Percentiles rank a stretch among this genome's conserved stretches.
phyloP scores from a whole-genome alignment of 2,329 filamentous ascomycete species.

The Diaporthe longicolla region DNA sequence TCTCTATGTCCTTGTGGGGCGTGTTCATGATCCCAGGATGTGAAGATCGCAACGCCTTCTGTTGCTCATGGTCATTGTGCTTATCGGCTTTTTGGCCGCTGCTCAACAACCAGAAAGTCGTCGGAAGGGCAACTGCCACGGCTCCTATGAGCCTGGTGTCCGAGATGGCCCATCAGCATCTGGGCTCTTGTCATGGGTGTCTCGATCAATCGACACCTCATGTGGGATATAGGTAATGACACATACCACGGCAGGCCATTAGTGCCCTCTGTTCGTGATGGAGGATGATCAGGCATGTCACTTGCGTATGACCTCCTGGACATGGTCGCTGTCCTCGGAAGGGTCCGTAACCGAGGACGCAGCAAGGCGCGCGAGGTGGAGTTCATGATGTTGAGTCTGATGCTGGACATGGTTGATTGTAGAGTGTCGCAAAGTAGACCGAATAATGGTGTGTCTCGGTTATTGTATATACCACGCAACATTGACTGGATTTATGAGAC shows the following conservation, averaged over 20 bases:
- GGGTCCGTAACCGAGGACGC: not conserved
- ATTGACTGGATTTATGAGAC: not conserved
- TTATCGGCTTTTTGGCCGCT: constrained; percentile 17
- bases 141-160: constrained; percentile 1
- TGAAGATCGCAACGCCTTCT: constrained; percentile 4
- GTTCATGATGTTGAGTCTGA: not conserved
- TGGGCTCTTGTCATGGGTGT: too few species aligned
- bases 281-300: constrained; percentile 16
- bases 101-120: constrained; percentile 15
- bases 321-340: not conserved
- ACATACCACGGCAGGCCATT: constrained; percentile 18
- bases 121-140: not conserved
- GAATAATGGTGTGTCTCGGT: not conserved
- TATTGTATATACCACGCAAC: not conserved
- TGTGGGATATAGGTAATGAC: too few species aligned
- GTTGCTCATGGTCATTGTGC: constrained; percentile 27
- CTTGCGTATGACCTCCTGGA: constrained; percentile 11
- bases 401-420: not conserved
- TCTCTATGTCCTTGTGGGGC: constrained; percentile 3
- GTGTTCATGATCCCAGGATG: constrained; percentile 18
- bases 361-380: not conserved
- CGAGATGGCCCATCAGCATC: not conserved
- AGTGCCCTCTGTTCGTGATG: constrained; percentile 17
- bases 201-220: not conserved
- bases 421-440: not conserved